Evolutionary conservation across 768 basidiomycete genomes (phyloP), one percentile per base, ranked within the genome.

Genomic region (Boletus subparvulus): DNA sequence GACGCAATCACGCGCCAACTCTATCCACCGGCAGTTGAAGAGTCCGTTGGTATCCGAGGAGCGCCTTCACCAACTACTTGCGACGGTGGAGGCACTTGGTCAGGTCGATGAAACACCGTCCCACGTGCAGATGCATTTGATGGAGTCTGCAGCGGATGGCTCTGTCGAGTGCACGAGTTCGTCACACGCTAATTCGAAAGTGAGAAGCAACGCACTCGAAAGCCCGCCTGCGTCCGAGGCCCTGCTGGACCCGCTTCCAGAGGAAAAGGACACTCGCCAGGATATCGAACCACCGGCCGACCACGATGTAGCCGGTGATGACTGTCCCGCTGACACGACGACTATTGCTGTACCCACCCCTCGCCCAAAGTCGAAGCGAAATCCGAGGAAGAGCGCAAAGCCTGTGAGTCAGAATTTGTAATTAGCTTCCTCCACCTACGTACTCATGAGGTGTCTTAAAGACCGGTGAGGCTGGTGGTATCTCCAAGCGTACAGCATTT

Each of bases 21-120:
- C 48, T 47, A 30, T 48, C 33, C 32, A 28, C 17, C 47, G 54
- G 41, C 50, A 37, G 9, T 14, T 37, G 28, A 50, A 55, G 13
- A 51, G 30, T 16, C 60, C 69, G 21, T 30, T 60, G 19, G 52
- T 67, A 16, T 67, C 71, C 67, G 61, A 65, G 59, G 69, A 73
- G 53, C 69, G 67, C 35, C 40, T 65, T 21, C 21, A 60, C n/a
- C 61, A 52, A 9, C 46, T 73, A 7, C 63, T 61, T 6, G 56
- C 49, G 5, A 54, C 65, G 39, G 54, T 67, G 8, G 54, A 54
- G 19, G 60, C 60, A 6, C 63, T 71, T 47, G 52, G 36, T 26
- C 57, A 52, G 17, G 52, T n/a, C 10, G 40, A 52, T 44, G 61
- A 52, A 35, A 39, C 37, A 36, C 16, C 59, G 24, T 13, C 55